Base-by-base conservation (phyloP, 1,284 basidiomycete genomes). In the Trametes versicolor region DNA sequence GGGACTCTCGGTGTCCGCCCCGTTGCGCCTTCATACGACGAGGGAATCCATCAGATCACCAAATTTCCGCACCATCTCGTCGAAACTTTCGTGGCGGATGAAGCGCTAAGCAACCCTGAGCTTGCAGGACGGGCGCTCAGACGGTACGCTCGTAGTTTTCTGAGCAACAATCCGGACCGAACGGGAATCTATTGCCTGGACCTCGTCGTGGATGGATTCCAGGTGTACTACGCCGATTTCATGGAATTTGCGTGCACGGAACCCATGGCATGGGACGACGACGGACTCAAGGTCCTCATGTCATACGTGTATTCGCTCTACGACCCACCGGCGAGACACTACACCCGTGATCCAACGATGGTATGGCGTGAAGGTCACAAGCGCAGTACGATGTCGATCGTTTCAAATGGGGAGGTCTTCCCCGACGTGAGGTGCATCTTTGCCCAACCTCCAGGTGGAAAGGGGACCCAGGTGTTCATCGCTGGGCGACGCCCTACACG, bases 241-340 rank as follows among this genome's bases (percentile, higher is more conserved):
- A 45, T 37, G 9, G 58, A 41, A 4, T 12, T 36, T 7, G 7
- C 2, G 10, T 2, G 19, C 2, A 34, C 50, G 2, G 13, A n/a
- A 0, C 19, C 36, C 13, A 21, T 29, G 5, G 3, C 19, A 10
- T 60, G 58, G 58, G 39, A 60, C 29, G 6, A 41, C 23, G 27
- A 36, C 10, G 49, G 29, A 0, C n/a, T 59, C 2, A 10, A 17
- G 5, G 9, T 21, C 6, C 47, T 62, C 7, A 25, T 13, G 5
- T 27, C 8, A 19, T 65, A 56, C 34, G 45, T 65, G 0, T 48
- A 65, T 27, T 65, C 63, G 6, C 27, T 65, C n/a, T 61, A 65
- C 41, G 3, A 17, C 17, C 58, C 63, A 2, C 58, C 52, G 0
- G n/a, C 45, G 3, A 45, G 34, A 0, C 63, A 60, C 25, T 47